phyloP scores from a whole-genome alignment of 306 rosid genomes.

The Gillenia trifoliata region DNA sequence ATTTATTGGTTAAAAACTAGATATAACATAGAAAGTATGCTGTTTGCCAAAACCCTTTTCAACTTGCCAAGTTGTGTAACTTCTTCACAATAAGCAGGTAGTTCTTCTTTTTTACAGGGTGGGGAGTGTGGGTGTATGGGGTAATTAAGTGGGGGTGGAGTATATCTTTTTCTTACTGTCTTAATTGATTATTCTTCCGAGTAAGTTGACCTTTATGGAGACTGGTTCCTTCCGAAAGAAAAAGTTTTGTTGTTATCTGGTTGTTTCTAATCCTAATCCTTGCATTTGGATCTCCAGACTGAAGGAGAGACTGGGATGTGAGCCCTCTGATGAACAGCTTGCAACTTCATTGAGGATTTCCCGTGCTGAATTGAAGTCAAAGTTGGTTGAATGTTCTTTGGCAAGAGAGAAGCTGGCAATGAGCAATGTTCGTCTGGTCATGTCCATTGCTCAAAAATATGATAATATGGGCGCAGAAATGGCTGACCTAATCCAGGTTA shows the following conservation, averaged over 20 bases:
- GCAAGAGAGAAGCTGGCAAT: conserved; percentile 90
- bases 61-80: conserved; percentile 1
- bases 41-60: not conserved
- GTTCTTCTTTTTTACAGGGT: not conserved
- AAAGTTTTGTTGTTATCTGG: not conserved
- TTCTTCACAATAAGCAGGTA: not conserved
- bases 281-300: conserved; percentile 46
- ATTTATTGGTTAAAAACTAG: not conserved
- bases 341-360: conserved; percentile 79
- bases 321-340: conserved; percentile 81
- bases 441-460: conserved; percentile 92
- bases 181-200: not conserved
- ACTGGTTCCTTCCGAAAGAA: not conserved
- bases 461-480: conserved; percentile 89
- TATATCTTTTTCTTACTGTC: not conserved
- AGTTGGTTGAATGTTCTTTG: conserved; percentile 59
- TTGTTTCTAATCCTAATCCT: conserved; percentile 12
- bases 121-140: not conserved
- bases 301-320: conserved; percentile 76
- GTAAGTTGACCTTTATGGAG: not conserved
- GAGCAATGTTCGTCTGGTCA: conserved; percentile 93
- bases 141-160: not conserved
- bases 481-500: conserved; percentile 96
- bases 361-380: conserved; percentile 51
- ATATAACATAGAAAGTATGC: not conserved